Base-by-base conservation (phyloP, 2,329 filamentous ascomycete genomes). In the Nothophoma quercina region DNA sequence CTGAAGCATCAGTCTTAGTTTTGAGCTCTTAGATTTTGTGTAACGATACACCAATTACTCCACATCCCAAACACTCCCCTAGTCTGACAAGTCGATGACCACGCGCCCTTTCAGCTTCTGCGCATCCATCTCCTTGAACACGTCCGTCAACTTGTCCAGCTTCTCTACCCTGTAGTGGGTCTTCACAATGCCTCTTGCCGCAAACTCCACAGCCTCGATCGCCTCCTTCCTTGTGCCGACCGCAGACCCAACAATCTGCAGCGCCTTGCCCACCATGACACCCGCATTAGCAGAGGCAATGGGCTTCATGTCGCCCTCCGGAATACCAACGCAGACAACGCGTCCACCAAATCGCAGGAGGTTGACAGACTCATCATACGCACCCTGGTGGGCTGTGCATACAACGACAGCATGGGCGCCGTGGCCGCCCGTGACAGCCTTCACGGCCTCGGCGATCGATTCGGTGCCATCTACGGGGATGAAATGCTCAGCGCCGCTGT, bases 401-500 rank as follows among this genome's bases (percentile, higher is more conserved):
- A 88, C 83, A 15, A 89, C 71, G 2, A 85, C 85, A 1, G 83
- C 83, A 53, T 85, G 80, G 0, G 84, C 86, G 22, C 86, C 86
- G 6, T 85, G 71, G 0, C 84, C 84, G 3, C 78, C 80, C 0
- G 85, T 85, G 1, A 85, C 70, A 28, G 77, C 78, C 61, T 82
- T 80, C 40, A 89, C 83, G 35, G 85, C 81, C 21, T 79, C 77
- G 5, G 77, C 77, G 6, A 85, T 76, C 10, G 78, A 77, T 29
- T 69, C 67, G 25, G 79, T 80, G 35, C 81, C 78, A 23, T 84
- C 83, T 51, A 88, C 77, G 56, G 87, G 84, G 52, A 89, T 76
- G 72, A 89, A 89, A 59, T 83, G 80, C 66, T 89, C 86, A 0
- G 86, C 86, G 7, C 87, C 87, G n/a, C 79, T 85, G 0, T 82